These are phyloP conservation scores for Colletotrichum noveboracense DNA, from an alignment of 2,329 filamentous ascomycete genomes.

Conservation along the genomic window DNA sequence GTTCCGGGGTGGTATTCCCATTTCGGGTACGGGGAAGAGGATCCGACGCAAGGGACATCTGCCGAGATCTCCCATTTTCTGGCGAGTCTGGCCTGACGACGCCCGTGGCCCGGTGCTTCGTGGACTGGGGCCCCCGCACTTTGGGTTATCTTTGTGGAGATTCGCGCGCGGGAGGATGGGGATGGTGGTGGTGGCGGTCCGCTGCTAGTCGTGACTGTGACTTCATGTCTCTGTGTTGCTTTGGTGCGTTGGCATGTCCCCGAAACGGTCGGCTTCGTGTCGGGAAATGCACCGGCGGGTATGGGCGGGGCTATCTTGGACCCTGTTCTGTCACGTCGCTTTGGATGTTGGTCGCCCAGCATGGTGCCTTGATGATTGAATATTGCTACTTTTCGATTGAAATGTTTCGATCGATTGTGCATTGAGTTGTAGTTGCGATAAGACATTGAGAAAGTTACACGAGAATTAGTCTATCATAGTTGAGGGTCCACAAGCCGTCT, in stretches of 20 bases:
- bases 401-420: neutral
- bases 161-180: neutral
- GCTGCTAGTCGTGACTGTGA: neutral
- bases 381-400: neutral
- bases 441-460: neutral
- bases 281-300: neutral
- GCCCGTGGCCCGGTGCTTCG: neutral
- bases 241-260: neutral
- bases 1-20: neutral
- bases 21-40: constrained; percentile 7
- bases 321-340: neutral
- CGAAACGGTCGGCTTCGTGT: neutral
- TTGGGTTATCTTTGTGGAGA: neutral
- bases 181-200: neutral
- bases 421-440: neutral
- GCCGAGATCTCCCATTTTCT: neutral
- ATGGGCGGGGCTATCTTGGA: neutral
- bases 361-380: neutral
- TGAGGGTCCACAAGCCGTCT: neutral
- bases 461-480: neutral
- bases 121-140: neutral
- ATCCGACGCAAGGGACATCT: constrained; percentile 3
- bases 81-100: neutral
- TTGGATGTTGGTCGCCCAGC: neutral
- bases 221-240: neutral